A percentile compares a stretch with the other conserved stretches of the same genome.
Conservation (phyloP, 108 stramenopile species). For the Skeletonema costatum region DNA sequence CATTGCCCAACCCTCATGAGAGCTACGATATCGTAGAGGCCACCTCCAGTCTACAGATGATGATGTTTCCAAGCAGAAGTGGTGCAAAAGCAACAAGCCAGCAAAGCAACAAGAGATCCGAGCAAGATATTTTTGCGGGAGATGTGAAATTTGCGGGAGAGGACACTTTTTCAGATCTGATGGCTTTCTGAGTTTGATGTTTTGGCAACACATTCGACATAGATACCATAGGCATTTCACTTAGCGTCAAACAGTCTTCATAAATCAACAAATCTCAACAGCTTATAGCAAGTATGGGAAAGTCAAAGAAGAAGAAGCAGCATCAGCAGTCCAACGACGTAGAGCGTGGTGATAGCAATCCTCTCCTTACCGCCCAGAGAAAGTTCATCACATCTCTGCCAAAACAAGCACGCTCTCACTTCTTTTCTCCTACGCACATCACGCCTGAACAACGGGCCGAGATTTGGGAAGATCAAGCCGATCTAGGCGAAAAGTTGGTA, state of each 20-base stretch:
- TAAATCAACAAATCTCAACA: too few relatives aligned
- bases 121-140: not conserved
- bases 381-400: slow-evolving; percentile 56
- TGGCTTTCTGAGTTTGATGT: too few relatives aligned
- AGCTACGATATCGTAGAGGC: not conserved
- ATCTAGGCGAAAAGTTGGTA: slow-evolving; percentile 77
- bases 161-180: too few relatives aligned
- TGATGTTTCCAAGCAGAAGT: not conserved
- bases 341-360: slow-evolving; percentile 37
- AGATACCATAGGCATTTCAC: too few relatives aligned
- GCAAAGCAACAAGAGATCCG: too few relatives aligned
- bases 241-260: too few relatives aligned
- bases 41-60: not conserved
- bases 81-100: too few relatives aligned
- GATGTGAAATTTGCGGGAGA: not conserved
- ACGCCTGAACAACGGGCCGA: slow-evolving; percentile 67
- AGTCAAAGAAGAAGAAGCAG: slow-evolving; percentile 19
- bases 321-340: not conserved
- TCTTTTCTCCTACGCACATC: slow-evolving; percentile 61
- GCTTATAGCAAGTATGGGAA: not conserved
- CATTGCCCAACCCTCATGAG: not conserved
- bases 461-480: slow-evolving; percentile 82
- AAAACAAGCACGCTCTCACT: slow-evolving; percentile 41
- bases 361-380: slow-evolving; percentile 51
- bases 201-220: too few relatives aligned